A percentile compares a stretch with the other conserved stretches of the same genome.
phyloP scores from a whole-genome alignment of 1,139 yeast species.

The Pichia sp. region DNA sequence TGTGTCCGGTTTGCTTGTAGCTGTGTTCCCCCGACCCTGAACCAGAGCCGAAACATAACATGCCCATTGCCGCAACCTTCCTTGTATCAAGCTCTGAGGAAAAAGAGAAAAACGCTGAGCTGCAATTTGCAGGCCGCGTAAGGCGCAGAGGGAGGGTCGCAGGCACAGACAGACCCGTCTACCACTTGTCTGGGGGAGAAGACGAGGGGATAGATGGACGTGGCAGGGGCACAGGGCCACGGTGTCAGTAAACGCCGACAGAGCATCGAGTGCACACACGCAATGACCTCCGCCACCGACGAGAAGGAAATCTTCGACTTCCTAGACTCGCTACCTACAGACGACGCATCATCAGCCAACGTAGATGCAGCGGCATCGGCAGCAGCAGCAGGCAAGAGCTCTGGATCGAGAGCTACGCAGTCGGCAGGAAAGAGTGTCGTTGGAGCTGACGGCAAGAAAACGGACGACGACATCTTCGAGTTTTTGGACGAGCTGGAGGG shows the following conservation, averaged over 20 bases:
- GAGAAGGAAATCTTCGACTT: slow-evolving; percentile 87
- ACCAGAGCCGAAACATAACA: no score
- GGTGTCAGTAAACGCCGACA: background rate
- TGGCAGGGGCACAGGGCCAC: no score
- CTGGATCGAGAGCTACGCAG: no score
- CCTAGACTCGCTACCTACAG: slow-evolving; percentile 71
- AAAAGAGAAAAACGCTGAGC: background rate
- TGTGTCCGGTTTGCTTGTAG: background rate
- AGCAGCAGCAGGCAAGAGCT: background rate
- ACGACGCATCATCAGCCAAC: background rate
- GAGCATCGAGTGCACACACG: background rate
- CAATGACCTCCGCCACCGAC: slow-evolving; percentile 32
- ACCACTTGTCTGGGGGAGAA: no score
- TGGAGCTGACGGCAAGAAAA: background rate
- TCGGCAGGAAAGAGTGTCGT: background rate
- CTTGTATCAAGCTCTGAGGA: background rate
- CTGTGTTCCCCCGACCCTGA: no score
- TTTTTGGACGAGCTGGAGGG: slow-evolving; percentile 74
- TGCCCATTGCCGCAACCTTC: no score
- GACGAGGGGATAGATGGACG: background rate
- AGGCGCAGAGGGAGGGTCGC: background rate
- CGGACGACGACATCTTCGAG: slow-evolving; percentile 71
- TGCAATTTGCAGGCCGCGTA: background rate
- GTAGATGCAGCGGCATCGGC: slow-evolving; percentile 33
- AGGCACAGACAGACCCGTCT: no score